These are phyloP conservation scores for Fermentozyma sake DNA, from an alignment of 1,139 yeast genomes.

Conservation along the genomic window DNA sequence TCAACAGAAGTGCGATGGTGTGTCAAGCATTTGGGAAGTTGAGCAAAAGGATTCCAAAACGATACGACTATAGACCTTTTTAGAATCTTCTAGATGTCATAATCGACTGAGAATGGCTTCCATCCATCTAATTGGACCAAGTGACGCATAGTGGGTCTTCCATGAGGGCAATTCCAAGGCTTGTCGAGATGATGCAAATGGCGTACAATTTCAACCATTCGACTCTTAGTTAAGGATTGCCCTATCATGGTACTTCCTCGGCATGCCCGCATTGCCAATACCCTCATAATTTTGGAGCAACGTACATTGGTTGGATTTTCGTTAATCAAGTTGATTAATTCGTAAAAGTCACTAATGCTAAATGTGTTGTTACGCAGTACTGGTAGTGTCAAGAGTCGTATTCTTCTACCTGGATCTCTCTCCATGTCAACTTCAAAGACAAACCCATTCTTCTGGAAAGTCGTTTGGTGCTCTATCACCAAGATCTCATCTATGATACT, in stretches of 20 bases:
- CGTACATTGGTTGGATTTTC: conserved; percentile 35
- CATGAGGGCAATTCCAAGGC: conserved; percentile 99
- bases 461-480: conserved; percentile 52
- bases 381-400: conserved; percentile 63
- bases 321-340: conserved; percentile 60
- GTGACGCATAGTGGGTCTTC: conserved; percentile 95
- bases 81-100: conserved; percentile 1
- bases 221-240: conserved; percentile 47
- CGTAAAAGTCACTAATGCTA: conserved; percentile 65
- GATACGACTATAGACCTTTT: not conserved
- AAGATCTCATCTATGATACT: conserved; percentile 75
- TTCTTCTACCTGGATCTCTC: conserved; percentile 47
- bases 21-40: too few species aligned
- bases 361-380: conserved; percentile 67
- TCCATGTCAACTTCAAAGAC: conserved; percentile 44
- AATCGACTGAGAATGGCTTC: conserved; percentile 18
- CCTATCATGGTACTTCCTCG: conserved; percentile 94
- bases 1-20: too few species aligned
- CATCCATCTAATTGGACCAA: conserved; percentile 57
- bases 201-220: conserved; percentile 66
- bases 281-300: conserved; percentile 73
- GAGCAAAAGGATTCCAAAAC: too few species aligned
- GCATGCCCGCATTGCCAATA: conserved; percentile 95
- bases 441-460: conserved; percentile 77
- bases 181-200: conserved; percentile 71